Percentiles rank a stretch among this genome's conserved stretches.
These are phyloP conservation scores for Mrakiaceae sp. DNA, from an alignment of 1,284 basidiomycete genomes.

Conservation along the genomic window DNA sequence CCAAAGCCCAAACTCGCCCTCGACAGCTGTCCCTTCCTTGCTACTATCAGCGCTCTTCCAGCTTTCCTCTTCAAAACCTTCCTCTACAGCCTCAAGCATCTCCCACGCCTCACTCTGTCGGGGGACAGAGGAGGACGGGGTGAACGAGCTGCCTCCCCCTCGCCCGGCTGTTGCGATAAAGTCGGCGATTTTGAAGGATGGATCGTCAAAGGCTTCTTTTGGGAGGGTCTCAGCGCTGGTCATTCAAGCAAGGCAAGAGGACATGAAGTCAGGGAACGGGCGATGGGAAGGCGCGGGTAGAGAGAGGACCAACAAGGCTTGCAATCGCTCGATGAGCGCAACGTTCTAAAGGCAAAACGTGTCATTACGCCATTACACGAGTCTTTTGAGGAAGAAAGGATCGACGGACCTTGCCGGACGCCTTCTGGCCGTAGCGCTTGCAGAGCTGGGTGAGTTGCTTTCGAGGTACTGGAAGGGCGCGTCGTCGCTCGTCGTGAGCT, in stretches of 20 bases:
- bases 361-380: background rate
- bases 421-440: constrained; percentile 31
- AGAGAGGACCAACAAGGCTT: constrained; percentile 9
- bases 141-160: background rate
- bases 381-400: background rate
- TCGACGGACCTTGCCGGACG: constrained; percentile 31
- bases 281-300: background rate
- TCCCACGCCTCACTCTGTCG: constrained; percentile 6
- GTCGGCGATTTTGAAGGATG: background rate
- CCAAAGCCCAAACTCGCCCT: background rate
- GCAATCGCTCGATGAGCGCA: constrained; percentile 9
- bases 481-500: too few species aligned
- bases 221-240: constrained; percentile 9
- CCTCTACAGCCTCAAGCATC: constrained; percentile 4
- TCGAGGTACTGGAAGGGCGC: constrained; percentile 19
- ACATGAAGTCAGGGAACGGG: background rate
- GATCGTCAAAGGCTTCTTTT: background rate
- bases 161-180: background rate
- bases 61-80: background rate
- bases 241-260: background rate
- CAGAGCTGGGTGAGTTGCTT: constrained; percentile 33
- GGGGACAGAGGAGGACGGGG: background rate
- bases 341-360: constrained; percentile 1
- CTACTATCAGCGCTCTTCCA: constrained; percentile 7
- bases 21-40: background rate